These are phyloP conservation scores for Leishmania tarentolae DNA, from an alignment of 208 protist genomes.

Conservation along the genomic window DNA sequence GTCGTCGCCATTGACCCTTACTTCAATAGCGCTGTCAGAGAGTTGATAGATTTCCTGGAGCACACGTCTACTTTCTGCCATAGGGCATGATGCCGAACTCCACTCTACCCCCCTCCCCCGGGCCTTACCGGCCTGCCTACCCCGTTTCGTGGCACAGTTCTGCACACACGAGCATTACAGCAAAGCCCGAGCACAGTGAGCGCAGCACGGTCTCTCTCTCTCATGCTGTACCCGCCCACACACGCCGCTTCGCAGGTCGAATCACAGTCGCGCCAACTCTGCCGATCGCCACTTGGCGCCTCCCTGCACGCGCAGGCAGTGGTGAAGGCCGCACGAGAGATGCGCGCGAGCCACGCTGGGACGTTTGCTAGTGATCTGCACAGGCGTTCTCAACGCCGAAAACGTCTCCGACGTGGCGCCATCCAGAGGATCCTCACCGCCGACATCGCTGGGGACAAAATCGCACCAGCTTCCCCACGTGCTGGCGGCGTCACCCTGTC, in stretches of 20 bases:
- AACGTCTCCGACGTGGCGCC: neutral
- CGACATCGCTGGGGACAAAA: neutral
- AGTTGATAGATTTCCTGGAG: neutral
- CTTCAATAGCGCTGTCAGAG: neutral
- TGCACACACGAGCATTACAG: neutral
- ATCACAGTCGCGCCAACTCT: neutral
- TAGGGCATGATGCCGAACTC: neutral
- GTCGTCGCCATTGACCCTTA: neutral
- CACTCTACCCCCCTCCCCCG: neutral
- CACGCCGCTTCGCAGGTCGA: neutral
- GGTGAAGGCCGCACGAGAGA: neutral
- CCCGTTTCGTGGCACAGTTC: neutral
- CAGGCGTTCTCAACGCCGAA: neutral
- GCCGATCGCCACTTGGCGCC: neutral
- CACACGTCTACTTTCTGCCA: neutral
- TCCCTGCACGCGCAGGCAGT: neutral
- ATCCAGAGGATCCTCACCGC: neutral
- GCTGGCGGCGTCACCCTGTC: neutral
- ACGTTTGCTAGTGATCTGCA: neutral
- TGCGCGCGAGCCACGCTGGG: neutral
- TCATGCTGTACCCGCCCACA: neutral
- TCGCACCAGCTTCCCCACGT: neutral
- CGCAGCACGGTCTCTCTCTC: neutral
- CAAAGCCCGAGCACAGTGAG: neutral
- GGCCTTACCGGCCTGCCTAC: neutral